These are phyloP conservation scores for Corrigiola litoralis DNA, from an alignment of 179 eudicot species.

Conservation along the genomic window DNA sequence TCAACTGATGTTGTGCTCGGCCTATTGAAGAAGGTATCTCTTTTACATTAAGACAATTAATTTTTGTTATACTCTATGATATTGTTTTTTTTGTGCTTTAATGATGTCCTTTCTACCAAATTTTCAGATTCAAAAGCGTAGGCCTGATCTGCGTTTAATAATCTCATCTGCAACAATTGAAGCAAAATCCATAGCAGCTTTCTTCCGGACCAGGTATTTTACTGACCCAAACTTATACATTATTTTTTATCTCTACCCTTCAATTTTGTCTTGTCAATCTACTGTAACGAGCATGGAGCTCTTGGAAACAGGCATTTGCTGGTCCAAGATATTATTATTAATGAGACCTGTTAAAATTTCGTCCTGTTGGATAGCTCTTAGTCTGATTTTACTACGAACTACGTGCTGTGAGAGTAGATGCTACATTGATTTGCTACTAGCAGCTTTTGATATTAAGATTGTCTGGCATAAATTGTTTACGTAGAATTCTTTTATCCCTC, in stretches of 20 bases:
- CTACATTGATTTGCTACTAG: too few species aligned
- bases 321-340: too few species aligned
- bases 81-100: slow-evolving; percentile 9
- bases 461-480: too few species aligned
- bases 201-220: slow-evolving; percentile 65
- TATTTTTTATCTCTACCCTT: background rate
- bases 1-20: slow-evolving; percentile 90
- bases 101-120: background rate
- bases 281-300: background rate
- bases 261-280: background rate
- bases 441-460: too few species aligned
- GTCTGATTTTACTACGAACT: background rate
- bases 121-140: slow-evolving; percentile 80
- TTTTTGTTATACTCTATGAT: background rate
- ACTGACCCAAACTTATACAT: background rate
- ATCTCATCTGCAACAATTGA: slow-evolving; percentile 97
- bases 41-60: background rate
- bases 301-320: background rate
- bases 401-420: background rate
- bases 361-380: background rate
- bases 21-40: slow-evolving; percentile 78
- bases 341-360: too few species aligned
- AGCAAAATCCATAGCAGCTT: slow-evolving; percentile 87
- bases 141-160: slow-evolving; percentile 84
- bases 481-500: too few species aligned